Conservation (phyloP, 768 basidiomycete genomes). For the Tubosaeta brunneosetosa region DNA sequence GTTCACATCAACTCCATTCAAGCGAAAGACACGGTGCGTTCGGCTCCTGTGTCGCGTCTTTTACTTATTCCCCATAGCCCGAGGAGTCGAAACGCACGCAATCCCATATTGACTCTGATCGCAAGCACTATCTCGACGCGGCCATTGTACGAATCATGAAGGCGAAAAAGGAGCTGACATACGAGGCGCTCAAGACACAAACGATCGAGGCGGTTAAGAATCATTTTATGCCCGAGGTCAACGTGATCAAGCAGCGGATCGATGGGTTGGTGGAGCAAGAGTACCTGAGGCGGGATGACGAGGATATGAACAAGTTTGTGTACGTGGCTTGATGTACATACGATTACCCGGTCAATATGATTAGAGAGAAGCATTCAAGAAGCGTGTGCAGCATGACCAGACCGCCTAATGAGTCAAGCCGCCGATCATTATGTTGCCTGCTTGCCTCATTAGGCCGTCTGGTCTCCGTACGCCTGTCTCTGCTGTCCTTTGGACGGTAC, state of each 20-base stretch:
- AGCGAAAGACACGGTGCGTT: constrained; percentile 78
- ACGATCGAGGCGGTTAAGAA: constrained; percentile 84
- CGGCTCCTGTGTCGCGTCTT: not conserved
- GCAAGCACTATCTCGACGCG: constrained; percentile 82
- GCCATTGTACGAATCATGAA: constrained; percentile 99
- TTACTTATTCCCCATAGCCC: constrained; percentile 38
- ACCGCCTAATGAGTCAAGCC: not conserved
- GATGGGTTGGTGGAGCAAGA: constrained; percentile 80
- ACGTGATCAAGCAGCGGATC: constrained; percentile 80
- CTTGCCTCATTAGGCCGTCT: constrained; percentile 3
- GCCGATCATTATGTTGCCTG: not conserved
- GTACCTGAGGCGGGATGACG: constrained; percentile 74
- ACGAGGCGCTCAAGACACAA: constrained; percentile 74
- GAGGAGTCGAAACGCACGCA: constrained; percentile 86
- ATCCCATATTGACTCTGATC: constrained; percentile 79
- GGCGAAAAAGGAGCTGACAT: constrained; percentile 75
- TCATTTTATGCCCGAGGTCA: constrained; percentile 83
- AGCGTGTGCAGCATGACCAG: not conserved
- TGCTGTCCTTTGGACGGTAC: not conserved
- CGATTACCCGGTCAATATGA: not conserved
- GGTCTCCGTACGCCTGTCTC: not conserved
- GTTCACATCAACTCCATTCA: constrained; percentile 97
- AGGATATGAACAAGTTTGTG: constrained; percentile 64
- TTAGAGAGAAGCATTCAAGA: not conserved
- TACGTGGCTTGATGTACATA: constrained; percentile 62